A percentile compares a stretch with the other conserved stretches of the same genome.
phyloP scores from a whole-genome alignment of 345 rosid genomes.

The Acer saccharum region DNA sequence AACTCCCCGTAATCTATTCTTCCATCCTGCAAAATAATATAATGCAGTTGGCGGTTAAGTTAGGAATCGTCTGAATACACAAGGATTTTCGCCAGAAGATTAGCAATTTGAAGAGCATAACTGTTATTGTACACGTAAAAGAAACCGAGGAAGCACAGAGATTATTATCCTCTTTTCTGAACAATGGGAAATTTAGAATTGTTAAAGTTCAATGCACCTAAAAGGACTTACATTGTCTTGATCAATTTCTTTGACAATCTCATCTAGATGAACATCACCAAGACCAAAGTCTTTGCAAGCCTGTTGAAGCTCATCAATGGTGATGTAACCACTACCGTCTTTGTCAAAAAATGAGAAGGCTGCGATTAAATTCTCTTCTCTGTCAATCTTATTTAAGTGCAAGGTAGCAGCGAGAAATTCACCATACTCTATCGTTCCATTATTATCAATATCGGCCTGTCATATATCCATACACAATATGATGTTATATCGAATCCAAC shows the following conservation, averaged over 20 bases:
- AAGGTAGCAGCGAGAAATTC: conserved; percentile 95
- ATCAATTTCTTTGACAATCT: conserved; percentile 84
- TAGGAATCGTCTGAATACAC: neutral
- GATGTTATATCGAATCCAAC: conserved; percentile 6
- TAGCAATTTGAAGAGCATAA: neutral
- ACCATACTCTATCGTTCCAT: conserved; percentile 87
- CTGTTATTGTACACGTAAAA: neutral
- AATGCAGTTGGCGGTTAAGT: neutral
- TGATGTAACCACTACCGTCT: conserved; percentile 92
- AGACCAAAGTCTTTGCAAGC: conserved; percentile 95
- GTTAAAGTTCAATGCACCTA: neutral
- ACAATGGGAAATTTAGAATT: neutral
- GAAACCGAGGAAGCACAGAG: neutral
- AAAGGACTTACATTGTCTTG: conserved; percentile 77
- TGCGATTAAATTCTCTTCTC: conserved; percentile 83
- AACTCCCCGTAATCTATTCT: conserved; percentile 85
- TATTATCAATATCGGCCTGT: conserved; percentile 96
- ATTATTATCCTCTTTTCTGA: neutral
- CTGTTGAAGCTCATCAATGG: conserved; percentile 89
- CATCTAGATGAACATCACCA: conserved; percentile 76
- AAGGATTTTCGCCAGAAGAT: neutral
- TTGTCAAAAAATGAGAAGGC: conserved; percentile 91
- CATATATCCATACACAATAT: conserved; percentile 18
- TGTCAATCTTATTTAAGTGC: conserved; percentile 88
- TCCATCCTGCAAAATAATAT: conserved; percentile 61